phyloP scores from a whole-genome alignment of 352 stramenopile species.

The Aphanomyces invadans region DNA sequence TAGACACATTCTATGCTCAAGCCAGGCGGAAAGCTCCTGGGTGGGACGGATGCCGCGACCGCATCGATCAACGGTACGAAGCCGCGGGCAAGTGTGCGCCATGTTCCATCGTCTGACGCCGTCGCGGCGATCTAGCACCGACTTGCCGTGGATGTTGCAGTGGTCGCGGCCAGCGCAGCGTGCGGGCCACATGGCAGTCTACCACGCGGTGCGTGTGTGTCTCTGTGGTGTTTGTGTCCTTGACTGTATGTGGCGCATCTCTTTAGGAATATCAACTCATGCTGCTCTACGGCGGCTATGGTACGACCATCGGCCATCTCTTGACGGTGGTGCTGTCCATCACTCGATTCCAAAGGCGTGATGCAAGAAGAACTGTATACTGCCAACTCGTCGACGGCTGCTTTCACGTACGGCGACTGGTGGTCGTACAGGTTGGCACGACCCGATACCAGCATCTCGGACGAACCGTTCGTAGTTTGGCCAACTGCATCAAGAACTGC shows the following conservation, averaged over 20 bases:
- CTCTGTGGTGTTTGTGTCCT: too few relatives aligned
- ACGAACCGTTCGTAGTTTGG: slow-evolving; percentile 22
- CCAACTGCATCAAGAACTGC: slow-evolving; percentile 91
- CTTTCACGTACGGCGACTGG: slow-evolving; percentile 69
- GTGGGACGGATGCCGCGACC: slow-evolving; percentile 93
- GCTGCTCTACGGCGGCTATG: slow-evolving; percentile 86
- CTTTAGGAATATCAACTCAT: slow-evolving; percentile 43
- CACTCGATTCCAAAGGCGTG: not conserved
- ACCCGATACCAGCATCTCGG: not conserved
- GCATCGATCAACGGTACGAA: slow-evolving; percentile 56
- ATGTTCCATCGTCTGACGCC: not conserved
- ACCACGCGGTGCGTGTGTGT: slow-evolving; percentile 36
- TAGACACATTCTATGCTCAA: slow-evolving; percentile 37
- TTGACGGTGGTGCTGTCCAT: not conserved
- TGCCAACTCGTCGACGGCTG: slow-evolving; percentile 44
- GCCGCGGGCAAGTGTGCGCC: too few relatives aligned
- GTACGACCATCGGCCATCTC: too few relatives aligned
- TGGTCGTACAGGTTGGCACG: slow-evolving; percentile 66
- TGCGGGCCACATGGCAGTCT: slow-evolving; percentile 78
- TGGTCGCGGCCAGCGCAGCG: slow-evolving; percentile 83
- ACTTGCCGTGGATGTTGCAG: slow-evolving; percentile 59
- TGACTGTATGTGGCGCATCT: too few relatives aligned
- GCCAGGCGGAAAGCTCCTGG: slow-evolving; percentile 84
- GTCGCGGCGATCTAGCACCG: slow-evolving; percentile 10
- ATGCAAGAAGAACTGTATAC: slow-evolving; percentile 48